Evolutionary conservation across 2,329 filamentous ascomycete species (phyloP).

Genomic region (Emergomyces pasteurianus): DNA sequence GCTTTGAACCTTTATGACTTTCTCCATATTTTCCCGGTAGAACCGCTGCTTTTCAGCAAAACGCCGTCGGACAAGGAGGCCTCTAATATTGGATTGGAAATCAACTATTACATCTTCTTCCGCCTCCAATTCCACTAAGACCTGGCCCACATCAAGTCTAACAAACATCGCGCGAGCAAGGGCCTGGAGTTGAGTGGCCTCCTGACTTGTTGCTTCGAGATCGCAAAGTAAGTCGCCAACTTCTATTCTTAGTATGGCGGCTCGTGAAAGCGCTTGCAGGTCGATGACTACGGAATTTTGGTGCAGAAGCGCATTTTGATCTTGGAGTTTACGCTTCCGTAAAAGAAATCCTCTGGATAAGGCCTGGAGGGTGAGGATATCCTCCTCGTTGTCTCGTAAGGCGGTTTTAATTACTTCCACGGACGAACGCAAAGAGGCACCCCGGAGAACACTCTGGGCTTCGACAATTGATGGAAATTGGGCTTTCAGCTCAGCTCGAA

Average conservation of each 20-base stretch:
- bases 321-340: slow-evolving; percentile 20
- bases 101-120: slow-evolving; percentile 67
- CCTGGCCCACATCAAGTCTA: slow-evolving; percentile 58
- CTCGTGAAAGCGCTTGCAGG: slow-evolving; percentile 30
- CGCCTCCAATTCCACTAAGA: slow-evolving; percentile 66
- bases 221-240: slow-evolving; percentile 49
- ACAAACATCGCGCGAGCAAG: slow-evolving; percentile 67
- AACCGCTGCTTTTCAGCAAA: slow-evolving; percentile 80
- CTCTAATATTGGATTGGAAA: slow-evolving; percentile 63
- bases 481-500: slow-evolving; percentile 19
- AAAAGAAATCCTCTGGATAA: slow-evolving; percentile 33
- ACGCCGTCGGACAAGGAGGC: slow-evolving; percentile 56
- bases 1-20: slow-evolving; percentile 96
- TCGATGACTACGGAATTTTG: slow-evolving; percentile 22
- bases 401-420: slow-evolving; percentile 23
- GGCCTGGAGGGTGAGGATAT: slow-evolving; percentile 41
- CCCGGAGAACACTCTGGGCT: slow-evolving; percentile 25
- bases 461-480: slow-evolving; percentile 19
- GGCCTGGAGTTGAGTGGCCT: slow-evolving; percentile 60
- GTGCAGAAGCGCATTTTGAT: slow-evolving; percentile 20
- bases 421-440: slow-evolving; percentile 19
- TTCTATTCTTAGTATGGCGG: slow-evolving; percentile 29
- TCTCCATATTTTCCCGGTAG: slow-evolving; percentile 96
- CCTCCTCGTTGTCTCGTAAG: slow-evolving; percentile 33
- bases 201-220: slow-evolving; percentile 55